phyloP scores from a whole-genome alignment of 2,329 filamentous ascomycete genomes.

The Colletotrichum lini region DNA sequence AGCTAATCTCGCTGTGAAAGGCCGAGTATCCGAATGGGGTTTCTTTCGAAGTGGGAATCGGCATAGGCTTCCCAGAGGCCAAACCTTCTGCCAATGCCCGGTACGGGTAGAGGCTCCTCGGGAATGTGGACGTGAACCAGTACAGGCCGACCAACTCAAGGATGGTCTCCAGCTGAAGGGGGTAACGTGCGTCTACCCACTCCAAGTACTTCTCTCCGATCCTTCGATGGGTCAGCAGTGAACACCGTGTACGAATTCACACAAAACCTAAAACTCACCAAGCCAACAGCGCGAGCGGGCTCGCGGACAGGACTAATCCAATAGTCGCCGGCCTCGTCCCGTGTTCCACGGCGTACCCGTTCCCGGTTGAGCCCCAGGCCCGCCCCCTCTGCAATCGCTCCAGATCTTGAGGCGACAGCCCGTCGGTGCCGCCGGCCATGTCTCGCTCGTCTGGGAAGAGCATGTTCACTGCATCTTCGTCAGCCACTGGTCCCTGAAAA shows the following conservation, averaged over 20 bases:
- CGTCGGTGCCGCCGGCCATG: slow-evolving; percentile 6
- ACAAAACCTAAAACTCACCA: slow-evolving; percentile 54
- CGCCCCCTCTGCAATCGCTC: slow-evolving; percentile 50
- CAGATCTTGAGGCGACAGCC: slow-evolving; percentile 18
- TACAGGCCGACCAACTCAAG: slow-evolving; percentile 66
- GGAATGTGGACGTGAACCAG: slow-evolving; percentile 67
- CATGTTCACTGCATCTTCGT: slow-evolving; percentile 18
- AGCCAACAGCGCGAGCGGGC: slow-evolving; percentile 68
- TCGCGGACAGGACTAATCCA: slow-evolving; percentile 66
- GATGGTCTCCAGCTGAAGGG: slow-evolving; percentile 57
- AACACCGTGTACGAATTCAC: not conserved
- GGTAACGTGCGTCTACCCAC: slow-evolving; percentile 62
- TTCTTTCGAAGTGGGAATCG: slow-evolving; percentile 50
- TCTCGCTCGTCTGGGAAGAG: not conserved
- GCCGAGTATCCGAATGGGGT: slow-evolving; percentile 63
- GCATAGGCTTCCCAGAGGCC: not conserved
- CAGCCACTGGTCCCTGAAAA: not conserved
- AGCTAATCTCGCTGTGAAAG: slow-evolving; percentile 59
- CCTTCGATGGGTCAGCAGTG: slow-evolving; percentile 47
- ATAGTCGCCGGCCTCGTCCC: slow-evolving; percentile 69
- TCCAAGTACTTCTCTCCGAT: slow-evolving; percentile 70
- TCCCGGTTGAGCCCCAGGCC: slow-evolving; percentile 58
- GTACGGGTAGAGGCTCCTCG: slow-evolving; percentile 65
- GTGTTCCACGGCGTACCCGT: slow-evolving; percentile 67
- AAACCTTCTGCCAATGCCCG: slow-evolving; percentile 43